Percentiles rank a stretch among this genome's conserved stretches.
Conservation (phyloP, 1,284 basidiomycete genomes). For the Ustilago shanxiensis region DNA sequence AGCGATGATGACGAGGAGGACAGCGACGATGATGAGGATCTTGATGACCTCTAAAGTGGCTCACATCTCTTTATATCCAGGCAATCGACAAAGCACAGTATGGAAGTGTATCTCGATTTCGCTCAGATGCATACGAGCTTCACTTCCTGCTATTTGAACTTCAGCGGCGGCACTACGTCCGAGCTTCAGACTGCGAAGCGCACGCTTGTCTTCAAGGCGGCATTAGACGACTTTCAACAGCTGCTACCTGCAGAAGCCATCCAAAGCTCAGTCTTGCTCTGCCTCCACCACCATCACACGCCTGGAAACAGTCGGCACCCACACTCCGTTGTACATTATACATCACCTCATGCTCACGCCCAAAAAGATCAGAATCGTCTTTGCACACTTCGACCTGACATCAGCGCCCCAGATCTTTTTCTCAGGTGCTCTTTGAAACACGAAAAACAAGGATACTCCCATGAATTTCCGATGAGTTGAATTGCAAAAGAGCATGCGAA, state of each 20-base stretch:
- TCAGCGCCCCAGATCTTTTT: no score
- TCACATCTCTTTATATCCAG: neutral
- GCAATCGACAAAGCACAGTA: no score
- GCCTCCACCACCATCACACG: neutral
- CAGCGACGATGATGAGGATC: slow-evolving; percentile 62
- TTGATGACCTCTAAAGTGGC: slow-evolving; percentile 59
- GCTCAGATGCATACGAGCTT: no score
- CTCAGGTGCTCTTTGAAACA: no score
- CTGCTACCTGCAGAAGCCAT: no score
- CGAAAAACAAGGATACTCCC: no score
- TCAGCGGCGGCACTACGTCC: no score
- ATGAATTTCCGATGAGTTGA: neutral
- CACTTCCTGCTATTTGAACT: no score
- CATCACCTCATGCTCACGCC: neutral
- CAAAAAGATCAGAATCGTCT: slow-evolving; percentile 9
- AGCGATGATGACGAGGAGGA: slow-evolving; percentile 66
- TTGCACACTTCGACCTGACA: neutral
- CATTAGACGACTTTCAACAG: no score
- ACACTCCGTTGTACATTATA: slow-evolving; percentile 28
- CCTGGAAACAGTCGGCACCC: neutral
- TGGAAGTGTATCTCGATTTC: no score
- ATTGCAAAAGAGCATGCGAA: neutral
- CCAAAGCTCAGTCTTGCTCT: neutral
- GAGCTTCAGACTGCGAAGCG: no score
- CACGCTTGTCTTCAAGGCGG: neutral